A percentile compares a stretch with the other conserved stretches of the same genome.
These are phyloP conservation scores for Vaccinium corymbosum DNA, from an alignment of 148 eudicot species.

Conservation along the genomic window DNA sequence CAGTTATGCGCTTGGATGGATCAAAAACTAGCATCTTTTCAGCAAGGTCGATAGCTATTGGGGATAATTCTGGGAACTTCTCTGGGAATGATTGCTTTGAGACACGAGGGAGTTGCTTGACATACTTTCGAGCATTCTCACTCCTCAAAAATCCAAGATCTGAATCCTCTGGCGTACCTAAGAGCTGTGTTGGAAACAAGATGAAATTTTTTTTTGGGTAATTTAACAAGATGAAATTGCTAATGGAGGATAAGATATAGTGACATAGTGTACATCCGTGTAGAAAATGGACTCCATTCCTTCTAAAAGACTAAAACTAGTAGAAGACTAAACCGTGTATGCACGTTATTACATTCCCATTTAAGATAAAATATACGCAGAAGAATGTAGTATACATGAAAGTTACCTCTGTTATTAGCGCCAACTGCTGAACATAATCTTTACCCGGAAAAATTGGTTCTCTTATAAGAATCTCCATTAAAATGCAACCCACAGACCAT, in stretches of 20 bases:
- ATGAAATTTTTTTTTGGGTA: too few relatives aligned
- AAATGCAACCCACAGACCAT: conserved; percentile 97
- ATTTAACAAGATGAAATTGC: conserved; percentile 1
- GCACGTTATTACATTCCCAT: background rate
- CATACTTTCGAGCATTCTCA: conserved; percentile 78
- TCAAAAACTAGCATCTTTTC: conserved; percentile 93
- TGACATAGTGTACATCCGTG: background rate
- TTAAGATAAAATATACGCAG: background rate
- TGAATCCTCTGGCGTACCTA: conserved; percentile 92
- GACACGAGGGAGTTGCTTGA: conserved; percentile 70
- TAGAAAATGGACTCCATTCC: conserved; percentile 7
- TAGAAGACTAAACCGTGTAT: conserved; percentile 1
- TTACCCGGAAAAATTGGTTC: conserved; percentile 91
- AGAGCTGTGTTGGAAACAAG: conserved; percentile 38
- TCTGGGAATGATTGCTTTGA: conserved; percentile 62
- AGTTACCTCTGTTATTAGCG: conserved; percentile 75
- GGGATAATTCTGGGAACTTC: conserved; percentile 70
- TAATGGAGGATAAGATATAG: background rate
- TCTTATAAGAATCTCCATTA: conserved; percentile 85
- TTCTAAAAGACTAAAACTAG: background rate
- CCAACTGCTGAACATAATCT: conserved; percentile 87
- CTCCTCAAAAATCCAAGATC: conserved; percentile 92
- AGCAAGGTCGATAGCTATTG: conserved; percentile 85
- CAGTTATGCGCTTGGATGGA: conserved; percentile 90
- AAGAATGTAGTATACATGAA: background rate